phyloP scores from a whole-genome alignment of 202 grass and related monocot genomes.

The Hordeum pubiflorum region DNA sequence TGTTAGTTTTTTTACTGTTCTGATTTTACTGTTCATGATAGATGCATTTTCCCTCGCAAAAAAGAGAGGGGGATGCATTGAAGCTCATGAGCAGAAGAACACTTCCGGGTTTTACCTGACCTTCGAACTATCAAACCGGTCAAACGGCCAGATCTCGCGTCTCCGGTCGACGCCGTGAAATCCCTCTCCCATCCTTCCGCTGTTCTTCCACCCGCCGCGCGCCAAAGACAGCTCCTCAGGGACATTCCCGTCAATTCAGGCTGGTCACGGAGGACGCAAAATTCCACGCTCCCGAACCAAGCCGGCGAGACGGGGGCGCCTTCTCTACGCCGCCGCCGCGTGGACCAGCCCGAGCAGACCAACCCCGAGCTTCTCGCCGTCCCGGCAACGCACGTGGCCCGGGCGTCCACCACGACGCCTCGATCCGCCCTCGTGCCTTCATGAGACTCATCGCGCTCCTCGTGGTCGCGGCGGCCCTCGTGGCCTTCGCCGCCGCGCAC shows the following conservation, averaged over 20 bases:
- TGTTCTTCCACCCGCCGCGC: neutral
- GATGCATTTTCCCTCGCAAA: no score
- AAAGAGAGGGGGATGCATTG: no score
- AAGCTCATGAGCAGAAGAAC: no score
- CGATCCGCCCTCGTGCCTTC: slow-evolving; percentile 6
- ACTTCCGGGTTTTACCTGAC: no score
- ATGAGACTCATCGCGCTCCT: slow-evolving; percentile 20
- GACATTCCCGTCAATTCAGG: slow-evolving; percentile 14
- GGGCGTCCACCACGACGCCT: neutral
- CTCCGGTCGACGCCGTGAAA: neutral
- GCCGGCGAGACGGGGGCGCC: neutral
- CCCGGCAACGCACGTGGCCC: neutral
- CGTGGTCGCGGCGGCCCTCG: neutral
- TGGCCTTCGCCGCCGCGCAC: slow-evolving; percentile 27
- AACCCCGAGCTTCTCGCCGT: neutral
- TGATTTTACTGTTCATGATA: no score
- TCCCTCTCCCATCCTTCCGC: neutral
- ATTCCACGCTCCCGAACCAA: slow-evolving; percentile 12
- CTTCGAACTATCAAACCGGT: neutral
- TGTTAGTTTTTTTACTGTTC: no score
- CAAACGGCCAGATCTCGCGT: neutral
- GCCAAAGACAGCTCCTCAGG: neutral
- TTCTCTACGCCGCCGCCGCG: slow-evolving; percentile 18
- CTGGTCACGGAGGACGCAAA: slow-evolving; percentile 7
- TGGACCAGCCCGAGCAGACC: slow-evolving; percentile 2